These are phyloP conservation scores for Lactarius tabidus DNA, from an alignment of 768 basidiomycete genomes.

Conservation along the genomic window DNA sequence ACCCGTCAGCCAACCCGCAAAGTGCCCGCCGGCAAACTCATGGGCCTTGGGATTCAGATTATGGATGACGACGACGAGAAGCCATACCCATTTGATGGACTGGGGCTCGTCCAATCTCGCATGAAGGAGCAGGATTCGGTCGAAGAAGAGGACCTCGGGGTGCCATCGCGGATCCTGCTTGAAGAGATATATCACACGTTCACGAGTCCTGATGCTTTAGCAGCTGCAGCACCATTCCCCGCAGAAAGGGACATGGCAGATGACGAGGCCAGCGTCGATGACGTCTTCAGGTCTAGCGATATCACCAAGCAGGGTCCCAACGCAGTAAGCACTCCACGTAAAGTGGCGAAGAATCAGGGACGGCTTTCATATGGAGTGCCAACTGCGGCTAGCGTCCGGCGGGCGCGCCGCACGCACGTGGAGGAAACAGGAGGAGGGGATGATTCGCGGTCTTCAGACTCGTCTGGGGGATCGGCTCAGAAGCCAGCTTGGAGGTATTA, in stretches of 20 bases:
- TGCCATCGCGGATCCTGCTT: conserved; percentile 26
- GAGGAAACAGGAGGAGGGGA: conserved; percentile 10
- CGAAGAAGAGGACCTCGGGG: conserved; percentile 19
- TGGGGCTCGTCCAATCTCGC: conserved; percentile 20
- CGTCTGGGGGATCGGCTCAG: conserved; percentile 15
- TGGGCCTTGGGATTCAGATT: conserved; percentile 25
- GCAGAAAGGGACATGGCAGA: conserved; percentile 7
- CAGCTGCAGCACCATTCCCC: conserved; percentile 13
- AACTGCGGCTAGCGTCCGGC: conserved; percentile 19
- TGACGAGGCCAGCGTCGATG: conserved; percentile 6
- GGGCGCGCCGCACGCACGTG: neutral
- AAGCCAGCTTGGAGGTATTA: conserved; percentile 25
- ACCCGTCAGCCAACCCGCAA: conserved; percentile 20
- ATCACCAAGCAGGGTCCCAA: conserved; percentile 11
- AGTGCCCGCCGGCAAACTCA: conserved; percentile 4
- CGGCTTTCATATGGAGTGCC: conserved; percentile 16
- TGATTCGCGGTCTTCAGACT: conserved; percentile 18
- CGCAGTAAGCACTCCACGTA: conserved; percentile 20
- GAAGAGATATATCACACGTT: conserved; percentile 27
- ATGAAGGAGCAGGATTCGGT: conserved; percentile 15
- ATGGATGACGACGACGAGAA: conserved; percentile 11
- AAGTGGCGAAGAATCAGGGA: conserved; percentile 7
- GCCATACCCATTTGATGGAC: conserved; percentile 22
- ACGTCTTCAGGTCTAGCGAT: conserved; percentile 16
- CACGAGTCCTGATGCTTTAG: conserved; percentile 15